phyloP scores from a whole-genome alignment of 768 basidiomycete genomes.

The Mycena metata region DNA sequence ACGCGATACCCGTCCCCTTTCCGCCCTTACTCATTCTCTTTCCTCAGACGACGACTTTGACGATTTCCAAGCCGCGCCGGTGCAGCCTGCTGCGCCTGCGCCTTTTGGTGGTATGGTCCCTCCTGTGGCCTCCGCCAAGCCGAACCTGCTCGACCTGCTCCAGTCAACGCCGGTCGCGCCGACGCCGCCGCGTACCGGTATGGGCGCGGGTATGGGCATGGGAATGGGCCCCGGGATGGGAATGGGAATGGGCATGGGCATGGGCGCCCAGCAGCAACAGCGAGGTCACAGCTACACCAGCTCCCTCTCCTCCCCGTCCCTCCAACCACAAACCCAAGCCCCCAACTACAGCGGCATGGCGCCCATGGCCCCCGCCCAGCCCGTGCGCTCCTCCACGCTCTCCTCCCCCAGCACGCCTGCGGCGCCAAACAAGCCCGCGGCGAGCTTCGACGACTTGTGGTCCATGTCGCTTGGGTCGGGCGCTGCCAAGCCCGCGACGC shows the following conservation, averaged over 20 bases:
- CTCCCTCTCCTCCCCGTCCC: constrained; percentile 46
- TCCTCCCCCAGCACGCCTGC: constrained; percentile 47
- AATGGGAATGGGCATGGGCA: constrained; percentile 42
- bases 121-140: constrained; percentile 47
- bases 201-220: constrained; percentile 39
- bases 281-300: constrained; percentile 29
- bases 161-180: constrained; percentile 47
- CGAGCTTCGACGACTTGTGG: constrained; percentile 93
- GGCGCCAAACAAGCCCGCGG: constrained; percentile 55
- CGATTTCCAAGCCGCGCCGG: constrained; percentile 85
- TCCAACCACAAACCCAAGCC: constrained; percentile 44
- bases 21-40: background rate
- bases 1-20: constrained; percentile 22
- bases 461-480: constrained; percentile 77
- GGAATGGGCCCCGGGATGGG: constrained; percentile 19
- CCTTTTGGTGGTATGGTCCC: constrained; percentile 42
- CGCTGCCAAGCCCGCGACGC: constrained; percentile 51
- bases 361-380: constrained; percentile 45
- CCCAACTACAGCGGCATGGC: constrained; percentile 36
- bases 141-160: constrained; percentile 65
- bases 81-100: constrained; percentile 50
- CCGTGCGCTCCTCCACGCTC: constrained; percentile 36
- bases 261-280: constrained; percentile 42
- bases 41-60: constrained; percentile 84
- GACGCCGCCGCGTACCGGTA: constrained; percentile 38